Percentiles rank a stretch among this genome's conserved stretches.
These are phyloP conservation scores for Nitzschia sp. DNA, from an alignment of 108 stramenopile genomes.

Conservation along the genomic window DNA sequence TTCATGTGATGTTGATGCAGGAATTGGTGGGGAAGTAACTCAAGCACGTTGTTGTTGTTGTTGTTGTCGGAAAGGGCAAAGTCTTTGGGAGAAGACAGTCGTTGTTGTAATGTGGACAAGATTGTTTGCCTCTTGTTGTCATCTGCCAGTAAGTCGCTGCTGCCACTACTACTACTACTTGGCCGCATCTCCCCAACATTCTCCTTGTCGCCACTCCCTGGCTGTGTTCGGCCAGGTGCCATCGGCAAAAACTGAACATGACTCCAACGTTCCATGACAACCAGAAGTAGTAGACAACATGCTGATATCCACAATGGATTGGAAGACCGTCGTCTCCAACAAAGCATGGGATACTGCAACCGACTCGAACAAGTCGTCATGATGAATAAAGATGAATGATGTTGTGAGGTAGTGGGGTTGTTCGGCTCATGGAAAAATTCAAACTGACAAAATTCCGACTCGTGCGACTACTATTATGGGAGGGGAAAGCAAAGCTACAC, in stretches of 20 bases:
- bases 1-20: slow-evolving; percentile 83
- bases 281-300: background rate
- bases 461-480: too few species aligned
- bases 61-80: background rate
- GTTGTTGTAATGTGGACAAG: background rate
- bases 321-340: background rate
- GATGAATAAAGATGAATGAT: too few species aligned
- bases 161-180: too few species aligned
- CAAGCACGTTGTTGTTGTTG: background rate
- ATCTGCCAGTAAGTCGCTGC: background rate
- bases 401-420: background rate
- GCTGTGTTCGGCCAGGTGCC: too few species aligned
- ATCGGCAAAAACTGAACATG: background rate
- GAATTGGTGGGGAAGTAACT: slow-evolving; percentile 50
- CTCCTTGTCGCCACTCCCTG: too few species aligned
- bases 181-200: too few species aligned
- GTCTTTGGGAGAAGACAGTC: background rate
- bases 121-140: background rate
- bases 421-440: background rate
- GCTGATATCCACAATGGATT: background rate
- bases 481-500: too few species aligned
- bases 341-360: too few species aligned
- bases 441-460: too few species aligned
- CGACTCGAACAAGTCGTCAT: too few species aligned
- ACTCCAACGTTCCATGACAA: background rate